Conservation (phyloP, 1,139 yeast species). For the Arxiozyma slooffiae region DNA sequence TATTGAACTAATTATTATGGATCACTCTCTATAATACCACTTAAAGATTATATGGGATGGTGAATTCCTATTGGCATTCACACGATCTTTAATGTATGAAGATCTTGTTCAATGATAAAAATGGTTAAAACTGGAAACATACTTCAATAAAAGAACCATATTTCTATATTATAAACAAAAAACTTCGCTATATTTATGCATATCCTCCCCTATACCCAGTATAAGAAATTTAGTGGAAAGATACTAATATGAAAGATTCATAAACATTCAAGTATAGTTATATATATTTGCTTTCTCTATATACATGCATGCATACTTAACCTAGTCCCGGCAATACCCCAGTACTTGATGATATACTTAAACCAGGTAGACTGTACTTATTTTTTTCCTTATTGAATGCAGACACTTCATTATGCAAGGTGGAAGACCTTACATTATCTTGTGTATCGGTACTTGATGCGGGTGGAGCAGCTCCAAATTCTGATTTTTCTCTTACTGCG, state of each 20-base stretch:
- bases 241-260: not conserved
- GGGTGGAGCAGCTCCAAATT: constrained; percentile 31
- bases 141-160: no score
- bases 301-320: not conserved
- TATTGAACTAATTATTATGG: no score
- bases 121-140: no score
- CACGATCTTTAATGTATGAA: no score
- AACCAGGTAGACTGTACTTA: not conserved
- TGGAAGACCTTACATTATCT: not conserved
- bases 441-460: not conserved
- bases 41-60: no score
- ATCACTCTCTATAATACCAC: no score
- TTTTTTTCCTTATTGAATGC: not conserved
- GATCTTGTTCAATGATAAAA: no score
- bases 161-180: no score
- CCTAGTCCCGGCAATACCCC: constrained; percentile 2
- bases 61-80: no score
- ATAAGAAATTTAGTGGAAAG: no score
- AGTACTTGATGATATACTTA: not conserved
- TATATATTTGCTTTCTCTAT: not conserved
- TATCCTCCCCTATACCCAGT: no score
- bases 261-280: not conserved
- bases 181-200: no score
- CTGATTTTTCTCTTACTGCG: constrained; percentile 36
- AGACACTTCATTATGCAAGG: not conserved